Conservation (phyloP, 306 rosid genomes). For the Ormosia semicastrata region DNA sequence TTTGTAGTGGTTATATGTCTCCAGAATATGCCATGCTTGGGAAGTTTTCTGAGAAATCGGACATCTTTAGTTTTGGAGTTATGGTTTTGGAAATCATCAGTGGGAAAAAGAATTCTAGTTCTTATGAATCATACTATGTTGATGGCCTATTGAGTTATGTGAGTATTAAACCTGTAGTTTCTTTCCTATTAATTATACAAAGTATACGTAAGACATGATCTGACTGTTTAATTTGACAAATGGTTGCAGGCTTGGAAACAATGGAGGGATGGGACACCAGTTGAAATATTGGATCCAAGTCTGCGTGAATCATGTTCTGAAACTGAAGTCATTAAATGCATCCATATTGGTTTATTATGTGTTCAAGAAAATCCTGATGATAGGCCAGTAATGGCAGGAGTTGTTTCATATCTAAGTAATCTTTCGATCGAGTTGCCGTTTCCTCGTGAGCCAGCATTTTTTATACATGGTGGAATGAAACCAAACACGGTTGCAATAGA, state of each 20-base stretch:
- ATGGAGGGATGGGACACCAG: slow-evolving; percentile 17
- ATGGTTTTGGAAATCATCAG: slow-evolving; percentile 38
- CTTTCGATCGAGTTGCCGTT: slow-evolving; percentile 23
- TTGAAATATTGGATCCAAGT: slow-evolving; percentile 25
- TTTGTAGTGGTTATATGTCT: slow-evolving; percentile 37
- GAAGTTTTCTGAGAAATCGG: slow-evolving; percentile 34
- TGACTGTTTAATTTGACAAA: neutral
- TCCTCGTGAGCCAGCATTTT: slow-evolving; percentile 34
- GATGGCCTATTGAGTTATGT: slow-evolving; percentile 16
- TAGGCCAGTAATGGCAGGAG: slow-evolving; percentile 30
- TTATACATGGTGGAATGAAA: neutral
- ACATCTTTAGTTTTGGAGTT: slow-evolving; percentile 41
- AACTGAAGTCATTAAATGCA: slow-evolving; percentile 15
- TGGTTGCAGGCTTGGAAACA: slow-evolving; percentile 30
- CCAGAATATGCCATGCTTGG: slow-evolving; percentile 43
- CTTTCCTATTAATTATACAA: neutral
- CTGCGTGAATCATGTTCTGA: neutral
- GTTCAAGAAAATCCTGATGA: slow-evolving; percentile 36
- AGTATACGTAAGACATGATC: neutral
- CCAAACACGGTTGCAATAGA: neutral
- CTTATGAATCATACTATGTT: neutral
- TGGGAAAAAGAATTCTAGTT: slow-evolving; percentile 25
- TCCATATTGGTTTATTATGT: slow-evolving; percentile 41
- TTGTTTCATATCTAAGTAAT: slow-evolving; percentile 27
- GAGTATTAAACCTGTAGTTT: neutral